Conservation (phyloP, 164 flowering plant genomes). For the Piper longum region DNA sequence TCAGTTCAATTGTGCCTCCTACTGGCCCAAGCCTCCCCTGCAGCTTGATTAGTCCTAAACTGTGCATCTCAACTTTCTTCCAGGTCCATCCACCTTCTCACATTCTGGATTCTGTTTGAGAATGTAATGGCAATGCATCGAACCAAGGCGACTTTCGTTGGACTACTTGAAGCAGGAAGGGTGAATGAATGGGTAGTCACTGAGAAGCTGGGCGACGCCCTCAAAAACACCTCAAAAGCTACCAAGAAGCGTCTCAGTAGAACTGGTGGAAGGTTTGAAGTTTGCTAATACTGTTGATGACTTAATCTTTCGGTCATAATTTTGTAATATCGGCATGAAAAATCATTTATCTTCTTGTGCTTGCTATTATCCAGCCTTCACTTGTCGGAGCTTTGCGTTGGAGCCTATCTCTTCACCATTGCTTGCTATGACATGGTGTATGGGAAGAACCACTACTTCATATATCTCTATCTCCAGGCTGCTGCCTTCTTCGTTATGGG, state of each 20-base stretch:
- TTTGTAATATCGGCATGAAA: neutral
- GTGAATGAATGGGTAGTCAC: slow-evolving; percentile 98
- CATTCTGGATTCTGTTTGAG: slow-evolving; percentile 94
- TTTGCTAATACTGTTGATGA: neutral
- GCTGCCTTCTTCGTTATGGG: slow-evolving; percentile 62
- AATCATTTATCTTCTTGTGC: neutral
- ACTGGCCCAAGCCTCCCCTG: neutral
- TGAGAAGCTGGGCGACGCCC: slow-evolving; percentile 76
- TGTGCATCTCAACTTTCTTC: neutral
- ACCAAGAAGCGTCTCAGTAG: slow-evolving; percentile 25
- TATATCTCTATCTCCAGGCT: slow-evolving; percentile 58
- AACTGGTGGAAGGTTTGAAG: slow-evolving; percentile 44
- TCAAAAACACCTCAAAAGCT: slow-evolving; percentile 37
- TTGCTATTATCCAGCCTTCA: slow-evolving; percentile 30
- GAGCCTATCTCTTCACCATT: slow-evolving; percentile 45
- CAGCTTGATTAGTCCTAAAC: neutral
- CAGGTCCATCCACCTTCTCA: slow-evolving; percentile 84
- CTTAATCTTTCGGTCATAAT: neutral
- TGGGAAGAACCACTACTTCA: slow-evolving; percentile 53
- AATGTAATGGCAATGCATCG: slow-evolving; percentile 98
- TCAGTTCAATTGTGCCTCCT: neutral
- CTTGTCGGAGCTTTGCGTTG: slow-evolving; percentile 44
- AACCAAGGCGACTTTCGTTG: slow-evolving; percentile 84
- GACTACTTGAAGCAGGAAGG: slow-evolving; percentile 72
- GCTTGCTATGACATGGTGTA: slow-evolving; percentile 49